phyloP scores from a whole-genome alignment of 2,329 filamentous ascomycete species.

The Fusarium torulosum region DNA sequence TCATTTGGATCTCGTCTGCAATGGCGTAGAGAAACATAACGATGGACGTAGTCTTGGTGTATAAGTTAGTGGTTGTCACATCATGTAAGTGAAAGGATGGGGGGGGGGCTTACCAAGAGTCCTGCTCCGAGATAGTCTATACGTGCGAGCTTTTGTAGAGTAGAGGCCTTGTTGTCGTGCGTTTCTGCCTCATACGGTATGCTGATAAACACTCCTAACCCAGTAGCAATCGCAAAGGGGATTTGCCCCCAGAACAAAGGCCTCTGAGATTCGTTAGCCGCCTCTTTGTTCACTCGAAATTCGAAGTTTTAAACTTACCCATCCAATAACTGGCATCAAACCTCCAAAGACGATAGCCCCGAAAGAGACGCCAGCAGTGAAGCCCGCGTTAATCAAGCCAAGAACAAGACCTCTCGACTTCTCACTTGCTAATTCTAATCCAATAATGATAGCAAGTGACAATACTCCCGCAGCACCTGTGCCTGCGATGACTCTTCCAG shows the following conservation, averaged over 20 bases:
- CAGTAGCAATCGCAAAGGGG: conserved; percentile 72
- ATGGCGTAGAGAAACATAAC: conserved; percentile 80
- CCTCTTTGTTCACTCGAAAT: neutral
- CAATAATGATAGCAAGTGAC: conserved; percentile 79
- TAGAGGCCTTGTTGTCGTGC: conserved; percentile 45
- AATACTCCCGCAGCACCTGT: conserved; percentile 78
- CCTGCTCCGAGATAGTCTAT: conserved; percentile 82
- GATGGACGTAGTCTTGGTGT: conserved; percentile 68
- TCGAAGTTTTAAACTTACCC: conserved; percentile 65
- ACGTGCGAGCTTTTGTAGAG: conserved; percentile 67
- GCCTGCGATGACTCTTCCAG: conserved; percentile 76
- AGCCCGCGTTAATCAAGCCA: conserved; percentile 78
- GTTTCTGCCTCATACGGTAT: conserved; percentile 63
- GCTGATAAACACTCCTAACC: conserved; percentile 71
- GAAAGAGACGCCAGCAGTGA: conserved; percentile 77
- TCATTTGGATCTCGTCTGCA: conserved; percentile 69
- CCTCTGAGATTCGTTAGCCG: conserved; percentile 61
- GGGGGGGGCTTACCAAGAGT: conserved; percentile 65
- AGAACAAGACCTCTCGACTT: conserved; percentile 78
- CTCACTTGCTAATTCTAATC: conserved; percentile 78
- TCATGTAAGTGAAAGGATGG: neutral
- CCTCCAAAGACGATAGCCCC: conserved; percentile 79
- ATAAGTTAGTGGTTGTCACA: conserved; percentile 9
- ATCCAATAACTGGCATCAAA: conserved; percentile 73
- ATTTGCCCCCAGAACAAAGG: conserved; percentile 80